Percentiles rank a stretch among this genome's conserved stretches.
These are phyloP conservation scores for Castanea sativa DNA, from an alignment of 306 rosid genomes.

Conservation along the genomic window DNA sequence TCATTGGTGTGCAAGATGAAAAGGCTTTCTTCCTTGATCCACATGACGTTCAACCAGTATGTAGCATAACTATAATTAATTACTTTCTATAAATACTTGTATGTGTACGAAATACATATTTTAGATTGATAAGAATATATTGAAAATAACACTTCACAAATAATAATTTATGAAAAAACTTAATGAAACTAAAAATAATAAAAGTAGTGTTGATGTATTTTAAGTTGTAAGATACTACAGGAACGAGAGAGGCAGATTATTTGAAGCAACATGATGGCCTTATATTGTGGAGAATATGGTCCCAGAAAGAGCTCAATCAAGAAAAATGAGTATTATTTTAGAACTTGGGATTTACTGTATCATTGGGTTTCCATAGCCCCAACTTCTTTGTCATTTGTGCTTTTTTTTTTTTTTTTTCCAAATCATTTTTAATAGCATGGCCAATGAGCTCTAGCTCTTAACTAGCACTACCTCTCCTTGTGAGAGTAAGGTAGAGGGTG, in stretches of 20 bases:
- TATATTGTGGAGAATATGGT: not conserved
- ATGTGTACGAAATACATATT: not conserved
- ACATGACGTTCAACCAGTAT: slow-evolving; percentile 80
- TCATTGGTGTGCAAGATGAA: slow-evolving; percentile 86
- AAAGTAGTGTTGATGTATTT: not conserved
- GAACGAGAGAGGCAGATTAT: not conserved
- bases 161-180: not conserved
- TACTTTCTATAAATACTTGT: slow-evolving; percentile 1
- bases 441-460: too few species aligned
- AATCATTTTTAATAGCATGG: not conserved
- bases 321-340: not conserved
- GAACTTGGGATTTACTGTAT: not conserved
- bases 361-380: not conserved
- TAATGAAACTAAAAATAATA: not conserved
- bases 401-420: not conserved
- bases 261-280: not conserved
- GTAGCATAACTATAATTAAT: not conserved
- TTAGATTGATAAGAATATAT: not conserved
- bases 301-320: not conserved
- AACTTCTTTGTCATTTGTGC: not conserved
- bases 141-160: not conserved
- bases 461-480: not conserved
- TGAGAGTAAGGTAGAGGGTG: too few species aligned
- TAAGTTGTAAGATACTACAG: not conserved
- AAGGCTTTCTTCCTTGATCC: slow-evolving; percentile 96